phyloP scores from a whole-genome alignment of 129 eudicot species.

The Calendula officinalis region DNA sequence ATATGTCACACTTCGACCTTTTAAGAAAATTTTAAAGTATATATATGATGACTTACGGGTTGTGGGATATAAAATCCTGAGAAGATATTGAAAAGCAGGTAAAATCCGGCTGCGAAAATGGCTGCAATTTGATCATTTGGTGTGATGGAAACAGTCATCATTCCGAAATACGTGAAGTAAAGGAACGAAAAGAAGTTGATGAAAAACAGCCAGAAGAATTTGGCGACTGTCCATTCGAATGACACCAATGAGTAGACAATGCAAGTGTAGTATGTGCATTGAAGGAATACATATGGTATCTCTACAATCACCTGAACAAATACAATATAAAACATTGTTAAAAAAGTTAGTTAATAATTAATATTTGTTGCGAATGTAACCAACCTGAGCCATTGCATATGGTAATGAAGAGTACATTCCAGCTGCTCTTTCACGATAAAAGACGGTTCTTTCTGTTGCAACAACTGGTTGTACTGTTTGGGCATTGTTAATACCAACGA shows the following conservation, averaged over 20 bases:
- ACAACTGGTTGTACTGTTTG: conserved; percentile 64
- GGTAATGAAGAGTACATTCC: conserved; percentile 39
- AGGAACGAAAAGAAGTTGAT: conserved; percentile 64
- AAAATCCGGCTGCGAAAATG: conserved; percentile 65
- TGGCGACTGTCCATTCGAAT: conserved; percentile 68
- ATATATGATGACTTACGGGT: conserved; percentile 47
- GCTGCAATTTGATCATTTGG: conserved; percentile 78
- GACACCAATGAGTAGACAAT: conserved; percentile 75
- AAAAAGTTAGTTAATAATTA: neutral
- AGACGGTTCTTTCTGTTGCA: conserved; percentile 60
- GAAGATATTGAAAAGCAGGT: conserved; percentile 59
- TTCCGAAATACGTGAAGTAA: conserved; percentile 78
- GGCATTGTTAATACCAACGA: conserved; percentile 52
- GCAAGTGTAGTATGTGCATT: conserved; percentile 49
- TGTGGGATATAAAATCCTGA: conserved; percentile 73
- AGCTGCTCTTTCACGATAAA: conserved; percentile 48
- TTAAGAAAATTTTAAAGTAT: no score
- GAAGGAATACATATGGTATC: conserved; percentile 64
- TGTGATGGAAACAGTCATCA: conserved; percentile 78
- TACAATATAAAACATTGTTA: neutral
- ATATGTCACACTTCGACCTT: neutral
- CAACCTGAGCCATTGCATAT: conserved; percentile 64
- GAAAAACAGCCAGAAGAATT: conserved; percentile 68
- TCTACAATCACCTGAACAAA: conserved; percentile 56
- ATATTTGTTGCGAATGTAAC: neutral